Evolutionary conservation across 352 stramenopile species (phyloP).

Genomic region (Globisporangium cederbergense): DNA sequence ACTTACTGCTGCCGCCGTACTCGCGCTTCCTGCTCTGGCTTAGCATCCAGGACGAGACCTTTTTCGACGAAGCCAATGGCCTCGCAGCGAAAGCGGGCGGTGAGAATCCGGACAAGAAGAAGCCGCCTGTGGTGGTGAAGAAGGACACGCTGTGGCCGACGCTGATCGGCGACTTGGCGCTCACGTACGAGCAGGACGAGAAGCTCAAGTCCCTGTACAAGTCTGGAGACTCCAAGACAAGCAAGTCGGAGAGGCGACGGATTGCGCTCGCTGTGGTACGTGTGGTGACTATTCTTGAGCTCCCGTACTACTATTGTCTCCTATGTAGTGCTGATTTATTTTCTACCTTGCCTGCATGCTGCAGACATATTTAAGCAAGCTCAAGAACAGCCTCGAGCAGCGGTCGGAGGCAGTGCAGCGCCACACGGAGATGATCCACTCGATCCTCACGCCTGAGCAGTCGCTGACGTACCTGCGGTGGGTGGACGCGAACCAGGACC

Average conservation of each 20-base stretch:
- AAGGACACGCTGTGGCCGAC: constrained; percentile 84
- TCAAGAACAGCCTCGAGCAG: constrained; percentile 80
- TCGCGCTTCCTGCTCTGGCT: constrained; percentile 88
- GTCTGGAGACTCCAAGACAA: constrained; percentile 78
- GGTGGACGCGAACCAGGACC: constrained; percentile 78
- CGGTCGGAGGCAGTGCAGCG: constrained; percentile 75
- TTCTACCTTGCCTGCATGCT: not conserved
- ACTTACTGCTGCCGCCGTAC: constrained; percentile 82
- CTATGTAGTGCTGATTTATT: not conserved
- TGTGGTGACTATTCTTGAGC: constrained; percentile 4
- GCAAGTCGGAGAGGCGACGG: constrained; percentile 75
- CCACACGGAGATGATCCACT: constrained; percentile 80
- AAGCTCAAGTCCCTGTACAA: constrained; percentile 88
- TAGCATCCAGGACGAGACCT: constrained; percentile 81
- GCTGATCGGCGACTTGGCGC: constrained; percentile 65
- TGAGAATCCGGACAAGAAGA: constrained; percentile 67
- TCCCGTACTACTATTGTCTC: not conserved
- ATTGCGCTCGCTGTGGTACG: constrained; percentile 81
- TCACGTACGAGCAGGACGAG: constrained; percentile 89
- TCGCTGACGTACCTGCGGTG: constrained; percentile 81
- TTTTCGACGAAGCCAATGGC: constrained; percentile 72
- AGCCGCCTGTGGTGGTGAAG: constrained; percentile 57
- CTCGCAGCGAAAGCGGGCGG: constrained; percentile 37
- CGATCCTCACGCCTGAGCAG: constrained; percentile 82
- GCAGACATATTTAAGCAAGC: constrained; percentile 88